Base-by-base conservation (phyloP, 75 land plant species). In the Sequoiadendron giganteum region DNA sequence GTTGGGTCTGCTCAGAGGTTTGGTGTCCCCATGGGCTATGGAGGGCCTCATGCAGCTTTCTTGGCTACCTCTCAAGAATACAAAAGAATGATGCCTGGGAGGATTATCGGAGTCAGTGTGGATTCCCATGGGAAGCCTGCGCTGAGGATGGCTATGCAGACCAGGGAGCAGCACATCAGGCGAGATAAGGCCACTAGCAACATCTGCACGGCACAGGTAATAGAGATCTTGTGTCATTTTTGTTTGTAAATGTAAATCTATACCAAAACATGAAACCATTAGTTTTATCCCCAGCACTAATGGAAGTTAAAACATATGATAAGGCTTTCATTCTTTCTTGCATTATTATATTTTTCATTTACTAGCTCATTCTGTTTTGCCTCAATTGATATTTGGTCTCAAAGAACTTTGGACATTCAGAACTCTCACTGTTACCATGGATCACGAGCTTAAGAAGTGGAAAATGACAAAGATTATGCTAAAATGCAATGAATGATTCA, bases 151-250 rank as follows among this genome's bases (percentile, higher is more conserved):
- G 99, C 99, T 19, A 96, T 98, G 99, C 97, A 96, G 91, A 97
- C 99, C 1, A 89, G 99, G 83, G 99, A 97, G 92, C 99, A 97
- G 88, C 99, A 97, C 86, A 97, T 97, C 55, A 89, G 99, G 18
- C 92, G 99, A 78, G 99, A 97, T 89, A 97, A 97, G 92, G 99
- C 99, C 88, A 98, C 99, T 61, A 97, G 99, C 96, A 98, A 98
- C 91, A 98, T 97, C 72, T 98, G 99, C 93, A 98, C 99, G 25
- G 96, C 99, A 48, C 99, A 96, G 95, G 99, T 98, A 65, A 65
- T 21, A 28, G 6, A 28, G 70, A 65, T 65, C 70, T 65, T 65
- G 18, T 18, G n/a, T 65, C 70, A 7, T 65, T 65, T 28, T 28
- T 65, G 8, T 21, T 25, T 65, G 70, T 65, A 65, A 65, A 25